Base-by-base conservation (phyloP, 805 yeast genomes). In the Saccharomycopsis fibuligera region DNA sequence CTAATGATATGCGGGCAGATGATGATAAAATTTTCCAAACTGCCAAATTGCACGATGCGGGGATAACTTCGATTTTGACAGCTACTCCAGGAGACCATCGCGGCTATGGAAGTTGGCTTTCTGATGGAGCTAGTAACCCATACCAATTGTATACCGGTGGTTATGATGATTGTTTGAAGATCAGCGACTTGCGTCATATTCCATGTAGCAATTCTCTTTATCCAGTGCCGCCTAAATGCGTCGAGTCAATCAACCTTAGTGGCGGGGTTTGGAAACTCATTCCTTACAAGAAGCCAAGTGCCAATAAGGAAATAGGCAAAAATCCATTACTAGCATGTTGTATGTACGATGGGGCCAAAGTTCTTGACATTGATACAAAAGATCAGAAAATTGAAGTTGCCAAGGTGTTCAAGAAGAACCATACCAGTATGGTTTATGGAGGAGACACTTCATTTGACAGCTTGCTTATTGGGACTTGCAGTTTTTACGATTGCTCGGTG, bases 251-350 rank as follows among this genome's bases (percentile, higher is more conserved):
- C n/a, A 74, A 81, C 41, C 67, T 93, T 2, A 90, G 88, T 1
- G 98, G 99, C 4, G 99, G 99, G 1, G 98, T 91, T 2, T 91
- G 99, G 99, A 70, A 96, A 57, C 70, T 93, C 50, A 67, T 79
- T 5, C 96, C 96, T 2, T 70, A 77, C 17, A 76, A 79, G 0
- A 47, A 55, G 0, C 48, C 41, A 8, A 56, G 60, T 12, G 70
- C 69, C 30, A 66, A 75, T 49, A 12, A 16, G 33, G n/a, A n/a
- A n/a, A n/a, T n/a, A n/a, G n/a, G n/a, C n/a, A 35, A 24, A 21
- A 23, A 31, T 6, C 66, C 76, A 37, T 72, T 91, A 0, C 66
- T 91, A 44, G 79, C 82, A 0, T 90, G 97, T 62, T 88, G 96
- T 60, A 93, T 93, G 98, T 91, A 91, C 60, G 89, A 87, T 56